Evolutionary conservation across 306 rosid genomes (phyloP).

Genomic region (Cicer bijugum): DNA sequence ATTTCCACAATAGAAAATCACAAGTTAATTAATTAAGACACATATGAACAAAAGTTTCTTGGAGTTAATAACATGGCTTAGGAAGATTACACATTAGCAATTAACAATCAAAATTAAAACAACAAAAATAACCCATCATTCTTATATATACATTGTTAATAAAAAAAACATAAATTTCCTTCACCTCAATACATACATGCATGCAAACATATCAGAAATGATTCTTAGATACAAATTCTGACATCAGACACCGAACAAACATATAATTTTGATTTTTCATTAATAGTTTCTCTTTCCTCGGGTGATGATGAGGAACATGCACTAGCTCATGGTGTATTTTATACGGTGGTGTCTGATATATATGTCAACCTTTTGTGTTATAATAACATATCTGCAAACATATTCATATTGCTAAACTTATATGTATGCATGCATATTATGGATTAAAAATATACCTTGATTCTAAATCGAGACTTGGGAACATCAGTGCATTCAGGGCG

Average conservation of each 20-base stretch:
- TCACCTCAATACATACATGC: background rate
- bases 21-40: background rate
- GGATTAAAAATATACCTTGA: slow-evolving; percentile 60
- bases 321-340: too few relatives aligned
- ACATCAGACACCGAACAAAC: too few relatives aligned
- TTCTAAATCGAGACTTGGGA: slow-evolving; percentile 82
- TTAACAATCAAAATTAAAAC: background rate
- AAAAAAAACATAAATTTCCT: background rate
- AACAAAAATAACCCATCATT: background rate
- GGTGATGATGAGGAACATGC: too few relatives aligned
- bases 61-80: too few relatives aligned
- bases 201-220: background rate
- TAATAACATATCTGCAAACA: background rate
- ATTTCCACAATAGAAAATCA: background rate
- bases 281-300: too few relatives aligned
- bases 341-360: too few relatives aligned
- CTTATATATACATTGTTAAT: slow-evolving; percentile 6
- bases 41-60: background rate
- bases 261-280: too few relatives aligned
- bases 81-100: background rate
- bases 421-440: background rate
- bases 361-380: too few relatives aligned
- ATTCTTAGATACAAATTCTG: too few relatives aligned
- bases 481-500: slow-evolving; percentile 96
- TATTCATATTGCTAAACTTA: background rate